These are phyloP conservation scores for Yamadazyma kitorensis DNA, from an alignment of 805 yeast species.

Conservation along the genomic window DNA sequence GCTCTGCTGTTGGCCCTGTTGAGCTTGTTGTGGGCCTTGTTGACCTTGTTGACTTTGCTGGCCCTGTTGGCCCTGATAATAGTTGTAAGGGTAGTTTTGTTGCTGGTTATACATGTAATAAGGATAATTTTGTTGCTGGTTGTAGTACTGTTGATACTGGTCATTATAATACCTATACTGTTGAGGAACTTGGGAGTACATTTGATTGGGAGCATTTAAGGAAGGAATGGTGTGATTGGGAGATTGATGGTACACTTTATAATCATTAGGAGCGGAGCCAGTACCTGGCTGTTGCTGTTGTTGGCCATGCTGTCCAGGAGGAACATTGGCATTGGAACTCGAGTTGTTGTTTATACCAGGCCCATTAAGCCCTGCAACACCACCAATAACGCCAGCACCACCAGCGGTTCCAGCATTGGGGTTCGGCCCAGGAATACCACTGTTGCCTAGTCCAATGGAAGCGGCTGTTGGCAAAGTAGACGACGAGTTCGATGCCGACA, in stretches of 20 bases:
- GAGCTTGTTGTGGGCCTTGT: constrained; percentile 1
- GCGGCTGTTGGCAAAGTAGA: too few species aligned
- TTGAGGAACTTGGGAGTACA: constrained; percentile 10
- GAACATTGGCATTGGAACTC: too few species aligned
- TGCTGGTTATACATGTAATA: constrained; percentile 15
- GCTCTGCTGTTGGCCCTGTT: constrained; percentile 2
- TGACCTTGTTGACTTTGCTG: constrained; percentile 1
- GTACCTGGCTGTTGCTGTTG: constrained; percentile 1
- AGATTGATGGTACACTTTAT: constrained; percentile 8
- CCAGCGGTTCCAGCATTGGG: too few species aligned
- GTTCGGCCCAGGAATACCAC: too few species aligned
- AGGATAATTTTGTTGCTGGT: constrained; percentile 13
- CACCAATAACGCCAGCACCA: too few species aligned
- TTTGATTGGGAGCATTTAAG: constrained; percentile 5
- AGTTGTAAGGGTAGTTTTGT: constrained; percentile 12
- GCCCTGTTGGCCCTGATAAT: constrained; percentile 7
- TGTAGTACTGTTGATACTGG: constrained; percentile 11
- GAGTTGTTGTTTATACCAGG: too few species aligned
- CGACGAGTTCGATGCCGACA: too few species aligned
- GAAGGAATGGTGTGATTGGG: constrained; percentile 11
- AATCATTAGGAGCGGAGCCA: constrained; percentile 1
- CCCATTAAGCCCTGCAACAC: too few species aligned
- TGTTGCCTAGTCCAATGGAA: too few species aligned
- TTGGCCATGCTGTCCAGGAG: constrained; percentile 2
- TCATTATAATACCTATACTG: constrained; percentile 22